Base-by-base conservation (phyloP, 805 yeast genomes). In the Ogataea salicorniae region DNA sequence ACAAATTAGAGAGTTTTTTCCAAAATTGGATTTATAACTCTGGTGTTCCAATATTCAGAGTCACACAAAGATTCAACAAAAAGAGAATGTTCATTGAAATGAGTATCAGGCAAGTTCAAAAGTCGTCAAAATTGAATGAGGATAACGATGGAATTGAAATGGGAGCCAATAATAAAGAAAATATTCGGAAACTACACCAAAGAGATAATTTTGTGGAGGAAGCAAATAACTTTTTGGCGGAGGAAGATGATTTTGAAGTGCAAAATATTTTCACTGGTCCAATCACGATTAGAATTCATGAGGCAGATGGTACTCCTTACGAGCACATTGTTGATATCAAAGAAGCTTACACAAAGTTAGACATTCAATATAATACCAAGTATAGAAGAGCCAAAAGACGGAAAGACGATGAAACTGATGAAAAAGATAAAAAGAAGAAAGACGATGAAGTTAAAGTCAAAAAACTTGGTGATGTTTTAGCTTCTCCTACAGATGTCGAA, bases 291-390 rank as follows among this genome's bases (percentile, higher is more conserved):
- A 74, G 99, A 59, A 91, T 94, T 35, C 99, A 94, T 62, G 99
- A 94, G 61, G 95, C 97, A 0, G 98, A 94, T 65, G 99, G 99
- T 8, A 89, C 98, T 0, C 99, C 99, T 0, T 94, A 94, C 61
- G 99, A 94, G 60, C 99, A 94, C 63, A 92, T 94, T 42, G 96
- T 94, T 20, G 95, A 89, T 54, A 71, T 94, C 45, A 87, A 89
- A 57, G 97, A 92, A 39, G 78, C 81, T 1, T 81, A 83, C 55
- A 87, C 96, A 0, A 89, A 87, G 60, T 72, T 94, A 40, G 99
- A 94, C 60, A 89, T 94, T 42, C 98, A 89, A 61, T 94, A 94
- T 68, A 94, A 94, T 66, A 89, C 98, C 5, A 92, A 90, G 64
- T 89, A 88, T 63, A 87, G 89, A 66, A 80, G 96, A 52, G 68